Percentiles rank a stretch among this genome's conserved stretches.
Evolutionary conservation across 148 eudicot genomes (phyloP).

Genomic region (Rhododendron williamsianum): DNA sequence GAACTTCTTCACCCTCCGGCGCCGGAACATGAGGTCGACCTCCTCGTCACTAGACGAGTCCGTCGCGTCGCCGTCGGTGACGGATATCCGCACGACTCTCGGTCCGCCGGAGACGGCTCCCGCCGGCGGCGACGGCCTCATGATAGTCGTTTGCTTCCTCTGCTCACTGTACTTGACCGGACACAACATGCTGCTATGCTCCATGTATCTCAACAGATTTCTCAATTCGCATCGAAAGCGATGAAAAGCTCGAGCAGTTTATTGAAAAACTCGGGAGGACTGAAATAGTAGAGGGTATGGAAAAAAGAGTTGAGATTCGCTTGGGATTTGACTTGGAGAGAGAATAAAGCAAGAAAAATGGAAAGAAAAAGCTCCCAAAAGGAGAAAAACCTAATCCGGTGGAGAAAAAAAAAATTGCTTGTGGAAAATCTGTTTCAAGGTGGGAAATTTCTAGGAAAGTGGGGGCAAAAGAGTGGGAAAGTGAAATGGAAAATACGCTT

Average conservation of each 20-base stretch:
- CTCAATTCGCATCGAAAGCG: slow-evolving; percentile 33
- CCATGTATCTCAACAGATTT: slow-evolving; percentile 8
- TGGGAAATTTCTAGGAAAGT: slow-evolving; percentile 25
- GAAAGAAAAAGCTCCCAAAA: slow-evolving; percentile 9
- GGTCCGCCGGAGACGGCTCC: slow-evolving; percentile 15
- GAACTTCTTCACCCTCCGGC: slow-evolving; percentile 45
- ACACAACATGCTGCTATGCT: slow-evolving; percentile 9
- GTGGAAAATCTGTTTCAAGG: neutral
- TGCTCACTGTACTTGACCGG: slow-evolving; percentile 51
- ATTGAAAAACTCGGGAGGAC: neutral
- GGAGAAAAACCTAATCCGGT: neutral
- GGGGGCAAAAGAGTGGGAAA: neutral
- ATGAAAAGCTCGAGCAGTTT: neutral
- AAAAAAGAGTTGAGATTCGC: neutral
- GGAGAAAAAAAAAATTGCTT: neutral
- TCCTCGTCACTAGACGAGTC: slow-evolving; percentile 74
- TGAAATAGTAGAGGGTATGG: neutral
- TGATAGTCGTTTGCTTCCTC: slow-evolving; percentile 27
- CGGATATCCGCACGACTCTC: slow-evolving; percentile 48
- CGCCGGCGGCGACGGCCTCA: neutral
- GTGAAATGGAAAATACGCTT: neutral
- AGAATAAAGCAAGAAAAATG: slow-evolving; percentile 18
- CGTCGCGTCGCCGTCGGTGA: slow-evolving; percentile 66
- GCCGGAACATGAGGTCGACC: neutral
- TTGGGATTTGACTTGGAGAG: slow-evolving; percentile 2